Percentiles rank a stretch among this genome's conserved stretches.
Evolutionary conservation across 306 rosid genomes (phyloP).

Genomic region (Cyclanthera cordifolia): DNA sequence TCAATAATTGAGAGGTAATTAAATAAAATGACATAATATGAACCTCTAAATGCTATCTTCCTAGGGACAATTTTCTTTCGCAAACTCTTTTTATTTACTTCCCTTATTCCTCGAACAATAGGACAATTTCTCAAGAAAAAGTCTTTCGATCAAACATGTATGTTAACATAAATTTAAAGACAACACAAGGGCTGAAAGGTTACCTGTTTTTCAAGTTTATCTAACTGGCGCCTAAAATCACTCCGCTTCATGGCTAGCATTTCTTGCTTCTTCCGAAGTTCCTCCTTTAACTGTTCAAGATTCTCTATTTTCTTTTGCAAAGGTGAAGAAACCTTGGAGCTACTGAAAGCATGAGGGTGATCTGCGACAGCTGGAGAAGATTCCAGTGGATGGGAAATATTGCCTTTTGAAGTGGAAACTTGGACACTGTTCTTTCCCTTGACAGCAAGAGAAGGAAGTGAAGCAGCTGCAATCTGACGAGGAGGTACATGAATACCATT

Average conservation of each 20-base stretch:
- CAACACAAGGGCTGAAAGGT: conserved; percentile 15
- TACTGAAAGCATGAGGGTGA: conserved; percentile 46
- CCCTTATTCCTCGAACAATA: not conserved
- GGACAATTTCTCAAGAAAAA: not conserved
- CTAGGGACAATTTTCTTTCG: not conserved
- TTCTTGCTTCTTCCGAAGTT: conserved; percentile 94
- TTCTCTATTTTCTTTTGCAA: conserved; percentile 63
- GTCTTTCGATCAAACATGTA: not conserved
- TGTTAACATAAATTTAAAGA: not conserved
- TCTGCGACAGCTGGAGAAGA: conserved; percentile 36
- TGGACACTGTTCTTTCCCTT: conserved; percentile 51
- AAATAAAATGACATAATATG: not conserved
- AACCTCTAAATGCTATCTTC: not conserved
- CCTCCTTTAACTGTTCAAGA: conserved; percentile 76
- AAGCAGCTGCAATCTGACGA: conserved; percentile 38
- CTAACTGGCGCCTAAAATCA: conserved; percentile 66
- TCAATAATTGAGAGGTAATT: not conserved
- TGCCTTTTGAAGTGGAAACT: conserved; percentile 44
- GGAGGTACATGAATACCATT: conserved; percentile 40
- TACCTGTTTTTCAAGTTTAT: conserved; percentile 80
- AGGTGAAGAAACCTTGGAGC: conserved; percentile 57
- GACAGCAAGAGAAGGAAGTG: conserved; percentile 32
- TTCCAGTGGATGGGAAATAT: conserved; percentile 24
- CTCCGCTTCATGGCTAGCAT: conserved; percentile 82
- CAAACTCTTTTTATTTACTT: not conserved